A percentile compares a stretch with the other conserved stretches of the same genome.
phyloP scores from a whole-genome alignment of 208 protist genomes.

The Crithidia thermophila region DNA sequence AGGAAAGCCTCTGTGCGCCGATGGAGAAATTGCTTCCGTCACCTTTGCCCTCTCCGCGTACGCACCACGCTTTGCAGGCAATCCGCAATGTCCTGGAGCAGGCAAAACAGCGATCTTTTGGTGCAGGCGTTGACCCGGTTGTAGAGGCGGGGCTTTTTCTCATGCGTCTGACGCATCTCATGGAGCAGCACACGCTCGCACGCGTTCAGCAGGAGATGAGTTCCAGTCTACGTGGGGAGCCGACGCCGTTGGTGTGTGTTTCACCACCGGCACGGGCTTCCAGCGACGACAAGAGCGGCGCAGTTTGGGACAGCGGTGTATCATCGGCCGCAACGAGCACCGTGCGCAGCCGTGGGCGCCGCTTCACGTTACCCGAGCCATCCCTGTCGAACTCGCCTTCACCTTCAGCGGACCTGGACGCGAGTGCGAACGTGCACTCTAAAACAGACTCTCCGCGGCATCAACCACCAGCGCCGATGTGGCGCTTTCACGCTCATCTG shows the following conservation, averaged over 20 bases:
- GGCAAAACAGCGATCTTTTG: not conserved
- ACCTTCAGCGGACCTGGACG: not conserved
- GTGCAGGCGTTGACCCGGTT: slow-evolving; percentile 8
- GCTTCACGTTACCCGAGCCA: slow-evolving; percentile 16
- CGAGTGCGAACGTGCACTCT: not conserved
- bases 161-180: slow-evolving; percentile 35
- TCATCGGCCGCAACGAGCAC: slow-evolving; percentile 4
- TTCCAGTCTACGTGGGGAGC: not conserved
- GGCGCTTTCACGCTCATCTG: slow-evolving; percentile 37
- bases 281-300: not conserved
- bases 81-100: slow-evolving; percentile 4
- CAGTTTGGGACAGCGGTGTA: not conserved
- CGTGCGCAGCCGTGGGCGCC: slow-evolving; percentile 19
- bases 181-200: slow-evolving; percentile 32
- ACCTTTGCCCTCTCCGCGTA: not conserved
- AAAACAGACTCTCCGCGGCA: not conserved
- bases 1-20: not conserved
- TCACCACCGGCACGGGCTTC: not conserved
- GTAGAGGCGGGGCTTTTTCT: slow-evolving; percentile 32
- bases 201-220: slow-evolving; percentile 9
- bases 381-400: slow-evolving; percentile 1
- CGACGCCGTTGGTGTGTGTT: not conserved
- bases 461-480: not conserved
- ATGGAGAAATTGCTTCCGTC: not conserved
- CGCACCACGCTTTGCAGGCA: not conserved